phyloP scores from a whole-genome alignment of 2,329 filamentous ascomycete genomes.

The Penicillium sp. region DNA sequence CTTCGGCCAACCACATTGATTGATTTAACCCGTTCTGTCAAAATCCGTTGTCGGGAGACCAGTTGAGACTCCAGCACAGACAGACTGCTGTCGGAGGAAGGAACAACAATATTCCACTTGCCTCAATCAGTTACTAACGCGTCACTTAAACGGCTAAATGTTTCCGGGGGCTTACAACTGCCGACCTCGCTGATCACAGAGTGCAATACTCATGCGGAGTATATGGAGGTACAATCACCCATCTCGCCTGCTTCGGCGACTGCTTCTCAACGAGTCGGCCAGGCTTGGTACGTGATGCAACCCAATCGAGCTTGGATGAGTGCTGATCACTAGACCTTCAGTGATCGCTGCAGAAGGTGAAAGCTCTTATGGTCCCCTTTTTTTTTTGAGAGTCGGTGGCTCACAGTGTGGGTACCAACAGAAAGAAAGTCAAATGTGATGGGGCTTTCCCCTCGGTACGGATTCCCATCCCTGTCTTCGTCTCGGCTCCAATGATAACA shows the following conservation, averaged over 20 bases:
- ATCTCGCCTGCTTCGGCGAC: neutral
- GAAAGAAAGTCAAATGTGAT: conserved; percentile 15
- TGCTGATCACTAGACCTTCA: conserved; percentile 41
- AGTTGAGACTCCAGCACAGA: neutral
- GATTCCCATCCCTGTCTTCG: neutral
- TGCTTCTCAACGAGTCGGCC: neutral
- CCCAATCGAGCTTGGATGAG: neutral
- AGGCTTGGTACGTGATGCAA: neutral
- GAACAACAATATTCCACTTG: neutral
- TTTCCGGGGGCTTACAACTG: neutral
- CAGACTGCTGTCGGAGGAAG: neutral
- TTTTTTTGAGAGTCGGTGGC: neutral
- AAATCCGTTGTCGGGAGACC: no score
- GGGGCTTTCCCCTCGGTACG: conserved; percentile 9
- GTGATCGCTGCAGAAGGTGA: conserved; percentile 12
- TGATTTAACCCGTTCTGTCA: no score
- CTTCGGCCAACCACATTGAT: no score
- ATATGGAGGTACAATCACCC: neutral
- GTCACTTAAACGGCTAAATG: neutral
- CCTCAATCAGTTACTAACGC: neutral
- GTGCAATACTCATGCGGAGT: no score
- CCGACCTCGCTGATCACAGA: neutral
- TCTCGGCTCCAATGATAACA: neutral
- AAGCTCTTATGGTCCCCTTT: neutral
- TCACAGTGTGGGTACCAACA: neutral